Conservation (phyloP, 352 stramenopile species). For the Pythium phragmiticola region DNA sequence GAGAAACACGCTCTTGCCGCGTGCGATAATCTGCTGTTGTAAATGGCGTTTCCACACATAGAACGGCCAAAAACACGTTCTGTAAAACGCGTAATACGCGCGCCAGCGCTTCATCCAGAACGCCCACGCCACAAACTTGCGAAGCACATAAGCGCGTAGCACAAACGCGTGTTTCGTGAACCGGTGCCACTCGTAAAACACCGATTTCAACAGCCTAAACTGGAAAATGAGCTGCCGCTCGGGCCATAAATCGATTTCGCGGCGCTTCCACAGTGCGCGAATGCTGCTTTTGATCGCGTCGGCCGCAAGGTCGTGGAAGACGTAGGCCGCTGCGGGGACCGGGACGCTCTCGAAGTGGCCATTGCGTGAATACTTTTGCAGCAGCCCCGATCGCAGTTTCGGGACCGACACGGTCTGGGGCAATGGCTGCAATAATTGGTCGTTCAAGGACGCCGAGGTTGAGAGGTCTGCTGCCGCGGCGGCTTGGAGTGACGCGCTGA, state of each 20-base stretch:
- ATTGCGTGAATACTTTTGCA: slow-evolving; percentile 82
- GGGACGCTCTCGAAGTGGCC: slow-evolving; percentile 57
- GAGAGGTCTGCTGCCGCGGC: neutral
- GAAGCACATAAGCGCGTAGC: slow-evolving; percentile 30
- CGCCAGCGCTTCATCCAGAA: slow-evolving; percentile 21
- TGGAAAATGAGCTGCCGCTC: slow-evolving; percentile 37
- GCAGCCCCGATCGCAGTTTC: slow-evolving; percentile 50
- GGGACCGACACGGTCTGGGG: slow-evolving; percentile 48
- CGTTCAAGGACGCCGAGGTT: neutral
- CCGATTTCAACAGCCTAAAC: slow-evolving; percentile 32
- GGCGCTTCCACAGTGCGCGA: slow-evolving; percentile 22
- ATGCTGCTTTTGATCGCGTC: slow-evolving; percentile 33
- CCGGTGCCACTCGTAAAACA: slow-evolving; percentile 31
- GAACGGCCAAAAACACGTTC: slow-evolving; percentile 51
- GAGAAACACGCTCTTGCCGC: slow-evolving; percentile 40
- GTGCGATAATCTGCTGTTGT: slow-evolving; percentile 35
- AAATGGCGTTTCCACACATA: slow-evolving; percentile 56
- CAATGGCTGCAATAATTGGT: slow-evolving; percentile 22
- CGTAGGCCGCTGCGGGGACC: slow-evolving; percentile 27
- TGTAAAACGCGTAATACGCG: slow-evolving; percentile 36
- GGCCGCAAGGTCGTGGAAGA: slow-evolving; percentile 39
- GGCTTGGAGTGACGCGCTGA: slow-evolving; percentile 7
- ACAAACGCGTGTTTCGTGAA: slow-evolving; percentile 28
- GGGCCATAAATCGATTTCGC: slow-evolving; percentile 28
- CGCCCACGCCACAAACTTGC: slow-evolving; percentile 43